Evolutionary conservation across 805 yeast species (phyloP).

Genomic region (Peterozyma xylosa): DNA sequence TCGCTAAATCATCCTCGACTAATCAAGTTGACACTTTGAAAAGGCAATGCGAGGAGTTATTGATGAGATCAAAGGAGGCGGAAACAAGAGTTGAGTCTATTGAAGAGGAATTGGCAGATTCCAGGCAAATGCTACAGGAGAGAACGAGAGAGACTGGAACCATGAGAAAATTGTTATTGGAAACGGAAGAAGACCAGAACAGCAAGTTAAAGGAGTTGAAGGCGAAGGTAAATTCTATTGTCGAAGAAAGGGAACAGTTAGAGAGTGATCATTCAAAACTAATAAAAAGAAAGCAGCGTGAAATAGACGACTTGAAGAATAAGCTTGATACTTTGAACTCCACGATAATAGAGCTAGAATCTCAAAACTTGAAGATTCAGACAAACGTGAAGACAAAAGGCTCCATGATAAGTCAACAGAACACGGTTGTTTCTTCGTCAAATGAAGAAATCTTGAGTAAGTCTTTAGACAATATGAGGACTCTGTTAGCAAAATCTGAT

Average conservation of each 20-base stretch:
- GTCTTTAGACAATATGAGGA: slow-evolving; percentile 27
- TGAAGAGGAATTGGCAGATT: slow-evolving; percentile 78
- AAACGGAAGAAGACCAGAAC: slow-evolving; percentile 54
- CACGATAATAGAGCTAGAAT: slow-evolving; percentile 21
- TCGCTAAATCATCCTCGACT: slow-evolving; percentile 15
- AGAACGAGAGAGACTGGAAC: slow-evolving; percentile 72
- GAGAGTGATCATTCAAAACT: slow-evolving; percentile 45
- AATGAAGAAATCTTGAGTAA: slow-evolving; percentile 1
- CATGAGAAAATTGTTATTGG: slow-evolving; percentile 60
- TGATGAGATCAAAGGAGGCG: slow-evolving; percentile 61
- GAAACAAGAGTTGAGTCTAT: slow-evolving; percentile 52
- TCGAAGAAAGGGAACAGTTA: slow-evolving; percentile 55
- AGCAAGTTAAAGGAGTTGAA: slow-evolving; percentile 46
- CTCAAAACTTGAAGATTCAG: slow-evolving; percentile 15
- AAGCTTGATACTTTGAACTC: slow-evolving; percentile 29
- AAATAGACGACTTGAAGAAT: slow-evolving; percentile 52
- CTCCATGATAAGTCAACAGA: too few species aligned
- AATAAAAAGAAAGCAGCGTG: slow-evolving; percentile 53
- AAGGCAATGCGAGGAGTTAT: slow-evolving; percentile 67
- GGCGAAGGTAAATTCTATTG: slow-evolving; percentile 37
- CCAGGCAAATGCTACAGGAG: slow-evolving; percentile 67
- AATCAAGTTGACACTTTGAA: slow-evolving; percentile 42
- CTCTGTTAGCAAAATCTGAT: slow-evolving; percentile 43
- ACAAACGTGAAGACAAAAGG: not conserved
- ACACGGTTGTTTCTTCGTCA: too few species aligned